Evolutionary conservation across 1,284 basidiomycete species (phyloP).

Genomic region (Ganoderma lucidum): DNA sequence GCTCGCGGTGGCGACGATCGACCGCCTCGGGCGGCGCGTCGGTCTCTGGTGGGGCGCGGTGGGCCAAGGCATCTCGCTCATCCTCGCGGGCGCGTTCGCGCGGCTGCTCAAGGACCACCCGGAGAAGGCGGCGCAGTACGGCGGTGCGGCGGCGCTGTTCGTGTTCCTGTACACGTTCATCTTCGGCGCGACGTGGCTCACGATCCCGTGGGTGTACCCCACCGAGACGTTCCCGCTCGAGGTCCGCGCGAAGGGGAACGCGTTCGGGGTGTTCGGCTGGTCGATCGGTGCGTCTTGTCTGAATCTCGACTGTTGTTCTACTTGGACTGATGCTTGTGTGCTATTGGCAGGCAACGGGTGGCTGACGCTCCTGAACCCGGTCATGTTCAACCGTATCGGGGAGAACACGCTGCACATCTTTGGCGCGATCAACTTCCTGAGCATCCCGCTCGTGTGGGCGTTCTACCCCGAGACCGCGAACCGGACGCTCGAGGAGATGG

Average conservation of each 20-base stretch:
- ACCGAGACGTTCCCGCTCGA: constrained; percentile 70
- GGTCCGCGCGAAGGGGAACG: constrained; percentile 63
- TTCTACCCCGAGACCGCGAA: constrained; percentile 62
- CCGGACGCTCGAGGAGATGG: constrained; percentile 60
- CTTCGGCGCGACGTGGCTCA: constrained; percentile 65
- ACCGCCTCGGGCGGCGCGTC: constrained; percentile 56
- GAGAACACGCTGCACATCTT: constrained; percentile 56
- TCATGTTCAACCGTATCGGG: constrained; percentile 45
- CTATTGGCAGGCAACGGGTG: constrained; percentile 38
- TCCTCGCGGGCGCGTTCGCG: constrained; percentile 55
- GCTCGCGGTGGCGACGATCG: constrained; percentile 54
- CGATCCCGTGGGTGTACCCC: constrained; percentile 56
- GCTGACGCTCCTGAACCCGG: constrained; percentile 46
- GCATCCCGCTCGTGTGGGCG: constrained; percentile 58
- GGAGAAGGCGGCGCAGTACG: constrained; percentile 51
- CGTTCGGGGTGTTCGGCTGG: constrained; percentile 63
- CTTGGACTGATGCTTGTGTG: not conserved
- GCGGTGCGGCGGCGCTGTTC: constrained; percentile 56
- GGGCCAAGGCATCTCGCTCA: constrained; percentile 46
- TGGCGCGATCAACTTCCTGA: constrained; percentile 55
- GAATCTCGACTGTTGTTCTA: not conserved
- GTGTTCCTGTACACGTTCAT: constrained; percentile 56
- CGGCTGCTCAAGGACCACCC: constrained; percentile 53
- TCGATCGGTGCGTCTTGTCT: constrained; percentile 55
- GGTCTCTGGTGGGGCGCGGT: constrained; percentile 56